A percentile compares a stretch with the other conserved stretches of the same genome.
phyloP scores from a whole-genome alignment of 768 basidiomycete species.

The Auriscalpium microsporum region DNA sequence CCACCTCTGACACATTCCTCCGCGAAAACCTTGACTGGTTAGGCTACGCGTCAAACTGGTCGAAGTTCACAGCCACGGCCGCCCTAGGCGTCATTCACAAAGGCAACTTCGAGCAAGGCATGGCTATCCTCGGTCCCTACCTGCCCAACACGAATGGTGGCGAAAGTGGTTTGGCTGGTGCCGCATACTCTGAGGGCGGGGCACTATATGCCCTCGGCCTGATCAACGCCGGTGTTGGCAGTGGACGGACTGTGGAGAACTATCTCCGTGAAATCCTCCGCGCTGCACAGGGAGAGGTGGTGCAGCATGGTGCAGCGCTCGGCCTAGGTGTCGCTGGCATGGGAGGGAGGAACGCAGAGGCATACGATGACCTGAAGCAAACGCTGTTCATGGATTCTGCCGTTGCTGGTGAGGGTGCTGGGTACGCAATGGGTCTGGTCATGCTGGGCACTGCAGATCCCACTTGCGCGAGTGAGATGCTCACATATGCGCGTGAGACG shows the following conservation, averaged over 20 bases:
- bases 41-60: slow-evolving; percentile 92
- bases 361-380: slow-evolving; percentile 87
- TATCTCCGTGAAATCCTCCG: slow-evolving; percentile 79
- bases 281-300: slow-evolving; percentile 70
- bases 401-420: slow-evolving; percentile 90
- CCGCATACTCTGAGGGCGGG: slow-evolving; percentile 90
- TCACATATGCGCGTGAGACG: slow-evolving; percentile 92
- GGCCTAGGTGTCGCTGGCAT: slow-evolving; percentile 95
- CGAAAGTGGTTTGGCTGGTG: slow-evolving; percentile 69
- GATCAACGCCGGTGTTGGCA: slow-evolving; percentile 85
- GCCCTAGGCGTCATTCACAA: slow-evolving; percentile 97
- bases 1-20: slow-evolving; percentile 88
- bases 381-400: slow-evolving; percentile 91
- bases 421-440: slow-evolving; percentile 95
- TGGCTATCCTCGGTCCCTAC: slow-evolving; percentile 88
- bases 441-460: slow-evolving; percentile 91
- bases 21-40: slow-evolving; percentile 97
- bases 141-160: slow-evolving; percentile 67
- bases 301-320: slow-evolving; percentile 95
- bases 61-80: slow-evolving; percentile 96
- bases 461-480: slow-evolving; percentile 85
- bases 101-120: slow-evolving; percentile 89
- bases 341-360: slow-evolving; percentile 81
- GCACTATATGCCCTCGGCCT: slow-evolving; percentile 92
- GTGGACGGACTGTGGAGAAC: slow-evolving; percentile 52